These are phyloP conservation scores for Didymellaceae sp. DNA, from an alignment of 2,329 filamentous ascomycete species.

Conservation along the genomic window DNA sequence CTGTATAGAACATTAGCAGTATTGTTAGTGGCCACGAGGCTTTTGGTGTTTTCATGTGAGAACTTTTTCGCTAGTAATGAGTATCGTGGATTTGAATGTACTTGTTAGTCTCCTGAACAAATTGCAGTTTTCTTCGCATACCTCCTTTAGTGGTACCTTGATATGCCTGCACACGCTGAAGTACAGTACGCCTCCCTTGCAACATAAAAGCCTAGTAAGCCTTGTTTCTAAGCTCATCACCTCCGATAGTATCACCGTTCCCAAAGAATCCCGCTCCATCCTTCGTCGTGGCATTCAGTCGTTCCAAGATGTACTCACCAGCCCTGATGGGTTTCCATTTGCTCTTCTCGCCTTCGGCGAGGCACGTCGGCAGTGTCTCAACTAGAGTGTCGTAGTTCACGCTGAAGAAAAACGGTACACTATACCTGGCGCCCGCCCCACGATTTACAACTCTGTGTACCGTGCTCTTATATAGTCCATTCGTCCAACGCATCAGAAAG, in stretches of 20 bases:
- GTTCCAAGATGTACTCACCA: conserved; percentile 51
- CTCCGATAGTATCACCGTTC: conserved; percentile 13
- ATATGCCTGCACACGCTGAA: no score
- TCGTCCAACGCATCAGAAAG: conserved; percentile 60
- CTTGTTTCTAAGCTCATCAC: background rate
- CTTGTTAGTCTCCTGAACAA: no score
- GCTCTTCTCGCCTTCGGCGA: conserved; percentile 40
- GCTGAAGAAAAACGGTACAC: conserved; percentile 57
- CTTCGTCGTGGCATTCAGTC: conserved; percentile 43
- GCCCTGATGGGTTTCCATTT: conserved; percentile 47
- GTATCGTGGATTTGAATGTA: no score
- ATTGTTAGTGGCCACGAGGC: no score
- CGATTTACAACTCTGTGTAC: conserved; percentile 58
- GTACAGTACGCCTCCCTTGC: no score
- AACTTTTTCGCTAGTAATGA: no score
- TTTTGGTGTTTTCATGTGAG: no score
- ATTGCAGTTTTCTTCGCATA: no score
- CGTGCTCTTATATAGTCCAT: conserved; percentile 57
- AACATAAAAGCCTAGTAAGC: background rate
- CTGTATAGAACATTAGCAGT: no score
- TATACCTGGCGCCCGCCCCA: conserved; percentile 49
- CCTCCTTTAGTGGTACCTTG: no score
- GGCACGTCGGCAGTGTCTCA: conserved; percentile 49
- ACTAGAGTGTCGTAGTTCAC: conserved; percentile 51
- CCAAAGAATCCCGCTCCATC: conserved; percentile 39